Conservation (phyloP, 352 stramenopile genomes). For the Phytophthora sp. region DNA sequence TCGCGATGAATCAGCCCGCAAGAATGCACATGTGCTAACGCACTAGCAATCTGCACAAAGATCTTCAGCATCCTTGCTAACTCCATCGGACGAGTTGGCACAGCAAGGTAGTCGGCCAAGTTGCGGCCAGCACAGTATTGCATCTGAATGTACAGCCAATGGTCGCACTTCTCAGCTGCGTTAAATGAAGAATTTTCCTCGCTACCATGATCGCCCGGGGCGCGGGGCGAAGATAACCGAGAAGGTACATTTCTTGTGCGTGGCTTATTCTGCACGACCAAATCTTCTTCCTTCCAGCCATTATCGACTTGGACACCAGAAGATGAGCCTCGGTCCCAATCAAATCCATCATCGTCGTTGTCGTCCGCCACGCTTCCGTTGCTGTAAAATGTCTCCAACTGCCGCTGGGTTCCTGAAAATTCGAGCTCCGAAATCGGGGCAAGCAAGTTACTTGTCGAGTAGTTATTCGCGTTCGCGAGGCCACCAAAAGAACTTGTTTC, state of each 20-base stretch:
- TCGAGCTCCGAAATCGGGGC: conserved; percentile 72
- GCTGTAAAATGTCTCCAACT: conserved; percentile 53
- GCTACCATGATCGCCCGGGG: conserved; percentile 21
- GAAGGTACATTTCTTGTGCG: conserved; percentile 16
- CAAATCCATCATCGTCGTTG: conserved; percentile 71
- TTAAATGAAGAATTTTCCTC: conserved; percentile 60
- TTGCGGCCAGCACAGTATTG: conserved; percentile 89
- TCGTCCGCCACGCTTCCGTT: conserved; percentile 45
- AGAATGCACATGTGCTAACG: conserved; percentile 91
- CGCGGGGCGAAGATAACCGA: conserved; percentile 15
- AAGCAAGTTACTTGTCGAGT: conserved; percentile 78
- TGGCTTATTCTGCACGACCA: conserved; percentile 52
- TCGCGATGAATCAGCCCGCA: conserved; percentile 92
- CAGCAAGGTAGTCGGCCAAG: conserved; percentile 82
- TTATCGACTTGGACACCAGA: conserved; percentile 45
- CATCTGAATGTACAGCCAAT: conserved; percentile 95
- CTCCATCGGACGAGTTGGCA: conserved; percentile 75
- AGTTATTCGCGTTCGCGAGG: conserved; percentile 49
- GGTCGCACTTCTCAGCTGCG: conserved; percentile 69
- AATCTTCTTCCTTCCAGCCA: conserved; percentile 70
- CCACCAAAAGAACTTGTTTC: conserved; percentile 42
- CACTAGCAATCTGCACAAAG: conserved; percentile 89
- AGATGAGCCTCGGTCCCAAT: conserved; percentile 74
- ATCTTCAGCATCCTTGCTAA: conserved; percentile 84
- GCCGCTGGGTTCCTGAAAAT: conserved; percentile 61